phyloP scores from a whole-genome alignment of 108 stramenopile genomes.

The Stephanodiscus minutulus region DNA sequence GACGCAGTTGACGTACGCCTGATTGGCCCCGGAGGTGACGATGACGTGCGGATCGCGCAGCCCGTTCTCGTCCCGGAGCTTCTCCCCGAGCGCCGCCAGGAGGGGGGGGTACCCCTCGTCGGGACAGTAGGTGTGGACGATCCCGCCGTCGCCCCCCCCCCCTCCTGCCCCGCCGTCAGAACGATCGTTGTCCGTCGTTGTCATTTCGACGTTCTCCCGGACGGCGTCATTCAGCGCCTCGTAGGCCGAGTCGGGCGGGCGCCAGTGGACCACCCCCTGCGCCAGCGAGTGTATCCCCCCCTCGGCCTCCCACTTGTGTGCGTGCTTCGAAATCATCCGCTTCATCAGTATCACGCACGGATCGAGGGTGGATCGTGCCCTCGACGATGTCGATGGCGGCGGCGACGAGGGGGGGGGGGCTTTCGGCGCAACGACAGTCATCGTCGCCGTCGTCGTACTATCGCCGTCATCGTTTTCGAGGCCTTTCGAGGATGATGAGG shows the following conservation, averaged over 20 bases:
- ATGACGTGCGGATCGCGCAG: constrained; percentile 69
- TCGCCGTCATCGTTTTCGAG: not conserved
- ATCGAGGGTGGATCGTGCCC: constrained; percentile 67
- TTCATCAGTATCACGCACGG: constrained; percentile 88
- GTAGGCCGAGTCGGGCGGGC: constrained; percentile 56
- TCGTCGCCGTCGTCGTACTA: not conserved
- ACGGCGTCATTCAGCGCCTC: constrained; percentile 44
- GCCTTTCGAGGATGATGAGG: not conserved
- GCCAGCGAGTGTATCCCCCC: constrained; percentile 77
- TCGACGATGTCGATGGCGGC: constrained; percentile 17
- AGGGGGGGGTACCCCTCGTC: constrained; percentile 80
- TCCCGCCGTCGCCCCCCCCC: constrained; percentile 16
- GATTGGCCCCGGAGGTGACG: constrained; percentile 94
- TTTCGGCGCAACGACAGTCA: not conserved
- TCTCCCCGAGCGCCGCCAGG: constrained; percentile 46
- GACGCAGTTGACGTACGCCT: constrained; percentile 89
- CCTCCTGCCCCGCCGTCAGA: no score
- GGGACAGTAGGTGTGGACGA: constrained; percentile 77
- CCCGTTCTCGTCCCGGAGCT: constrained; percentile 67
- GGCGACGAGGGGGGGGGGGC: not conserved
- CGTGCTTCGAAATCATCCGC: constrained; percentile 63
- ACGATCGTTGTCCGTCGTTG: not conserved
- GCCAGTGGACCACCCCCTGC: constrained; percentile 88
- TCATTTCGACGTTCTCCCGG: constrained; percentile 17
- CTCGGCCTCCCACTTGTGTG: constrained; percentile 53